These are phyloP conservation scores for Warburgia ugandensis DNA, from an alignment of 164 flowering plant genomes.

Conservation along the genomic window DNA sequence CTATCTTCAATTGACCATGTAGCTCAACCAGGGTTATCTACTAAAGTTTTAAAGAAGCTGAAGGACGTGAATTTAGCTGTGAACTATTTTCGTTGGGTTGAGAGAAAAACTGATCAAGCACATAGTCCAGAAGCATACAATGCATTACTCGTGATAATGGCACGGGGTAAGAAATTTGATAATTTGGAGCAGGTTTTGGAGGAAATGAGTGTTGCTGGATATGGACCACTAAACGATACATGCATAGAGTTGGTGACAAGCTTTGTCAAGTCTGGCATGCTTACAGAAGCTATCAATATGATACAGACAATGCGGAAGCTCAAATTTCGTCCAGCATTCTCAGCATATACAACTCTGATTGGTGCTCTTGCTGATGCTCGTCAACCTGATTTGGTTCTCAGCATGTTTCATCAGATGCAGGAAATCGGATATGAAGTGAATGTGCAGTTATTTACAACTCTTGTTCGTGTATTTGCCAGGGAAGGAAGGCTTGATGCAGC, in stretches of 20 bases:
- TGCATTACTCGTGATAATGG: constrained; percentile 65
- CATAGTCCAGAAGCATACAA: constrained; percentile 66
- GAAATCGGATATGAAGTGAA: constrained; percentile 83
- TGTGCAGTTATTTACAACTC: constrained; percentile 74
- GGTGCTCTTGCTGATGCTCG: constrained; percentile 64
- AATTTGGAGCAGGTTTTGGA: constrained; percentile 55
- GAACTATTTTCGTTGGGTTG: constrained; percentile 75
- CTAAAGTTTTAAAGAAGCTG: constrained; percentile 60
- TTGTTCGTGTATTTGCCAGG: constrained; percentile 66
- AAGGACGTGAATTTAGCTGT: constrained; percentile 59
- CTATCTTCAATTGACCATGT: constrained; percentile 26
- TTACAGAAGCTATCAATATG: constrained; percentile 57
- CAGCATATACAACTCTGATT: constrained; percentile 83
- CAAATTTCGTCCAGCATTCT: constrained; percentile 90
- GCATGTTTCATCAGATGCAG: constrained; percentile 84
- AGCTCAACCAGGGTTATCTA: constrained; percentile 41
- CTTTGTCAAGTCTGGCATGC: constrained; percentile 43
- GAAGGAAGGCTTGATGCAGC: constrained; percentile 82
- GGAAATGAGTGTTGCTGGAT: constrained; percentile 85
- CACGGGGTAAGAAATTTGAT: constrained; percentile 37
- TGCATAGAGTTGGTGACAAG: constrained; percentile 50
- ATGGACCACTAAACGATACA: constrained; percentile 42
- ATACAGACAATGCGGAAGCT: constrained; percentile 73
- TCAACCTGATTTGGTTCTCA: constrained; percentile 61
- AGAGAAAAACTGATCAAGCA: constrained; percentile 37